Base-by-base conservation (phyloP, 805 yeast species). In the Cyberlindnera meyerae region DNA sequence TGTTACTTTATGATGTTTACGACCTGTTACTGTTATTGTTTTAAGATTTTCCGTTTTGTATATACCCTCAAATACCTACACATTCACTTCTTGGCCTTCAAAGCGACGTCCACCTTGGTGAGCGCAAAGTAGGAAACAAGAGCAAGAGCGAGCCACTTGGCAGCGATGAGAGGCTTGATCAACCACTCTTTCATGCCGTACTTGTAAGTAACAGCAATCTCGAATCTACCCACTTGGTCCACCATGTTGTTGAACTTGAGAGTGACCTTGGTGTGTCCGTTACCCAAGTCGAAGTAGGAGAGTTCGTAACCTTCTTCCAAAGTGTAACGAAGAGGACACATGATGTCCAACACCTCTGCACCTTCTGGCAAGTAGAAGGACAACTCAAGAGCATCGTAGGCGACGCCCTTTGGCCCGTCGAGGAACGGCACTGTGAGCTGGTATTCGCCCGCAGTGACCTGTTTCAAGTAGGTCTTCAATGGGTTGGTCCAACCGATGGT, bases 401-500 rank as follows among this genome's bases (percentile, higher is more conserved):
- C 62, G n/a, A 78, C 69, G 50, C 83, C 88, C 15, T 57, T 58
- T 24, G 90, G 80, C 13, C 93, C 86, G 53, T 77, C 77, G 25
- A 93, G 51, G 16, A 88, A 52, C 12, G 96, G 95, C 21, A 89
- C 74, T 35, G 67, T 71, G 22, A 83, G 62, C 11, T 82, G 55
- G 55, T 75, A 85, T 13, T 62, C 62, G 9, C 65, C 63, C 15
- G 48, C 52, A 18, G 48, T 42, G 13, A 67, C 48, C 27, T 58
- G 51, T 48, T 63, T 77, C 35, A 84, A 66, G 47, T 71, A 79
- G 30, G 74, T 62, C 12, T 63, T 52, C 28, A 89, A 61, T 15
- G 68, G 63, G 45, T 77, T 73, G 33, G 80, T 75, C 96, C 96
- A 93, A n/a, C 97, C 97, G 49, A 90, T 61, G 16, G 97, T 93